A percentile compares a stretch with the other conserved stretches of the same genome.
Conservation (phyloP, 108 stramenopile genomes). For the Discostella stelligeroides region DNA sequence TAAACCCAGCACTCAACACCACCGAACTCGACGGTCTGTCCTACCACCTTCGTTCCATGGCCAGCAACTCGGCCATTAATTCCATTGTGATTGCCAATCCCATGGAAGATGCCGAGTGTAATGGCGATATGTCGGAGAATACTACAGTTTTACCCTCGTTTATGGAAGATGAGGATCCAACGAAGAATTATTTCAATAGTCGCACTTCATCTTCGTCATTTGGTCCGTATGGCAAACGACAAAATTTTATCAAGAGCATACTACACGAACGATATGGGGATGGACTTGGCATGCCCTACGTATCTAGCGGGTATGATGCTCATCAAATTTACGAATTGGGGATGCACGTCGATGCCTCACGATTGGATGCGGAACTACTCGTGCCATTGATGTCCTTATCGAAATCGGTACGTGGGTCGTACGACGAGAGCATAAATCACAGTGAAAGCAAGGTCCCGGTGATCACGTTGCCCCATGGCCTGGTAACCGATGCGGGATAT, state of each 20-base stretch:
- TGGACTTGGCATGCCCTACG: slow-evolving; percentile 53
- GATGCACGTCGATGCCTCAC: slow-evolving; percentile 16
- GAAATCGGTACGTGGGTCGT: slow-evolving; percentile 59
- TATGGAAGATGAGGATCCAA: slow-evolving; percentile 43
- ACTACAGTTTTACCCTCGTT: slow-evolving; percentile 26
- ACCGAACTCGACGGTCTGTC: slow-evolving; percentile 78
- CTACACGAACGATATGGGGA: slow-evolving; percentile 35
- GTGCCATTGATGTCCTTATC: slow-evolving; percentile 54
- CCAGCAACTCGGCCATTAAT: slow-evolving; percentile 65
- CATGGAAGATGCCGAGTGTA: slow-evolving; percentile 46
- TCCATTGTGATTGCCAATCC: slow-evolving; percentile 76
- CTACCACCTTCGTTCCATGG: slow-evolving; percentile 63
- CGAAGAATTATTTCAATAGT: not conserved
- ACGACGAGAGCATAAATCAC: slow-evolving; percentile 18
- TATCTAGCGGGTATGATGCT: slow-evolving; percentile 79
- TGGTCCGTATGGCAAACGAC: slow-evolving; percentile 10
- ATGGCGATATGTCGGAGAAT: slow-evolving; percentile 46
- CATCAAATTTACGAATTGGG: slow-evolving; percentile 40
- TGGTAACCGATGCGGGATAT: slow-evolving; percentile 77
- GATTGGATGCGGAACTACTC: slow-evolving; percentile 49
- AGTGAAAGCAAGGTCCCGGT: slow-evolving; percentile 62
- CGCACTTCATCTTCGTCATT: not conserved
- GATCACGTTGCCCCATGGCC: slow-evolving; percentile 74
- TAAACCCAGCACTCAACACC: slow-evolving; percentile 60
- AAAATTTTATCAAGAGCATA: slow-evolving; percentile 17